Conservation (phyloP, 176 grass and related monocot species). For the Dactylis glomerata region DNA sequence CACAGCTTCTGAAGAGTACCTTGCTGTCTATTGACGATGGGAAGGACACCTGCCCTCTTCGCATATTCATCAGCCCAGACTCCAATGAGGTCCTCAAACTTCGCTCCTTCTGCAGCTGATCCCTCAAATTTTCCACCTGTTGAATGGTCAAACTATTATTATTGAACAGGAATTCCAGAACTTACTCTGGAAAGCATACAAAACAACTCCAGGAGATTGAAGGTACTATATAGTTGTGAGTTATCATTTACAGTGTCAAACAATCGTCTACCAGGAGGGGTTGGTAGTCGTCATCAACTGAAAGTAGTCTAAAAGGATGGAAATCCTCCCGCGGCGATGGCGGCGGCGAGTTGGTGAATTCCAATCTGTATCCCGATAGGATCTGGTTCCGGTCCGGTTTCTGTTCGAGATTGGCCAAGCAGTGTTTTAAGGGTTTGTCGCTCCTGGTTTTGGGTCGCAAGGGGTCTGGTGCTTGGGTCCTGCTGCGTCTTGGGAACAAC, state of each 20-base stretch:
- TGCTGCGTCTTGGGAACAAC: no score
- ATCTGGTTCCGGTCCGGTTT: no score
- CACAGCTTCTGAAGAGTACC: slow-evolving; percentile 45
- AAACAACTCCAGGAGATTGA: slow-evolving; percentile 6
- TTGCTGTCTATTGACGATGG: slow-evolving; percentile 63
- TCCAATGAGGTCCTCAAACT: slow-evolving; percentile 71
- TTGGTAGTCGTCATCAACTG: not conserved
- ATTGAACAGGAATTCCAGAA: slow-evolving; percentile 21
- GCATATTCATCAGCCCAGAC: slow-evolving; percentile 74
- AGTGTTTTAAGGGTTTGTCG: no score
- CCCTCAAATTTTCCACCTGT: slow-evolving; percentile 83
- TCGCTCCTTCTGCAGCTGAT: slow-evolving; percentile 79
- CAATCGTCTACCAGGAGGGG: slow-evolving; percentile 2
- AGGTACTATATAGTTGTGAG: not conserved
- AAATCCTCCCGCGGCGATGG: no score
- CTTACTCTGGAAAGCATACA: slow-evolving; percentile 11
- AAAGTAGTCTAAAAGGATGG: not conserved
- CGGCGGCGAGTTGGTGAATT: no score
- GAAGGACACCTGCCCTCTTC: slow-evolving; percentile 56
- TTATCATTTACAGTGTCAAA: slow-evolving; percentile 27
- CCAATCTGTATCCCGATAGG: no score
- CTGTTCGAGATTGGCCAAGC: no score
- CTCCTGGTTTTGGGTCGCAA: no score
- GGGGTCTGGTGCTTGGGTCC: no score
- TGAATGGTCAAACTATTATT: slow-evolving; percentile 23